Conservation (phyloP, 108 stramenopile species). For the Cafeteria roenbergensis region DNA sequence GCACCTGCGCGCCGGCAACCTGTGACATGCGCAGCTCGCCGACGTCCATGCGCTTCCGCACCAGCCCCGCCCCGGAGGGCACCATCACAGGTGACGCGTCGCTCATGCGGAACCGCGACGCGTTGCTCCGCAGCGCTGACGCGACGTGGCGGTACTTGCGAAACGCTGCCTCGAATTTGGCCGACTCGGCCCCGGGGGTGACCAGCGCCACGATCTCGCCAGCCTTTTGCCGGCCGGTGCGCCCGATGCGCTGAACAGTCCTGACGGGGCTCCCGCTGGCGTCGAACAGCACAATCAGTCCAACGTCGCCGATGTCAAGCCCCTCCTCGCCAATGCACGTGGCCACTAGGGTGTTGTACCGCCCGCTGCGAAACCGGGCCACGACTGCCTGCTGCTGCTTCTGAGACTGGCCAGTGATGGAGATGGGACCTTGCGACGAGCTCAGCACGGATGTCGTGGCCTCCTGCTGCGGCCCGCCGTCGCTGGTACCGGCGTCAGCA, state of each 20-base stretch:
- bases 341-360: conserved; percentile 75
- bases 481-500: neutral
- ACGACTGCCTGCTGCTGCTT: conserved; percentile 63
- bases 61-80: no score
- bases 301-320: conserved; percentile 88
- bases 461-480: neutral
- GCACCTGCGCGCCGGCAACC: no score
- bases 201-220: conserved; percentile 55
- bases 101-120: no score
- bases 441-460: neutral
- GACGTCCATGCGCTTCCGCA: no score
- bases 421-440: conserved; percentile 41
- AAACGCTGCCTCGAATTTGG: neutral
- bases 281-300: conserved; percentile 81
- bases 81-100: no score
- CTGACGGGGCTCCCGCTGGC: conserved; percentile 63
- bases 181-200: neutral
- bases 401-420: conserved; percentile 46
- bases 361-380: conserved; percentile 53
- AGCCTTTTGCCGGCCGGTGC: conserved; percentile 72
- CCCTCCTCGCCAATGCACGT: conserved; percentile 86
- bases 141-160: neutral
- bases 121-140: no score
- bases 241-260: conserved; percentile 62
- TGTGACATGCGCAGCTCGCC: no score